Evolutionary conservation across 2,329 filamentous ascomycete genomes (phyloP).

Genomic region (Daldinia sp.): DNA sequence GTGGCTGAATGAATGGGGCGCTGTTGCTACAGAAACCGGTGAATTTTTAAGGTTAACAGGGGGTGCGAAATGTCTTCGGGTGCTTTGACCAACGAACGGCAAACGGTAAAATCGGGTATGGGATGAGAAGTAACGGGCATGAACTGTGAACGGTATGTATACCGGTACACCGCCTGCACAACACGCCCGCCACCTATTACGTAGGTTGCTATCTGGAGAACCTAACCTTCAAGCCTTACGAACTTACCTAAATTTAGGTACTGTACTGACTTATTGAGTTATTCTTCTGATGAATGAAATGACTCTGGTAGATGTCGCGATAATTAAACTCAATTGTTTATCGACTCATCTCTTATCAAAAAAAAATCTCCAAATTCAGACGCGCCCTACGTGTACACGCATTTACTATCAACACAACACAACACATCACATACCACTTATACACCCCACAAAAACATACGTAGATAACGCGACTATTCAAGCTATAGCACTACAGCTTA

Average conservation of each 20-base stretch:
- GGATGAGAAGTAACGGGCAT: slow-evolving; percentile 9
- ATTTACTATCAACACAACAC: slow-evolving; percentile 25
- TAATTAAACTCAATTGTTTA: slow-evolving; percentile 24
- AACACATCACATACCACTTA: slow-evolving; percentile 1
- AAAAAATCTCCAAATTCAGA: slow-evolving; percentile 15
- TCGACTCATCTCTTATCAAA: slow-evolving; percentile 5
- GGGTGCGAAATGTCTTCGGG: slow-evolving; percentile 15
- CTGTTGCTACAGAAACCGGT: slow-evolving; percentile 42
- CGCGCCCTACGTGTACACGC: slow-evolving; percentile 28
- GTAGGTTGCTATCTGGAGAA: slow-evolving; percentile 23
- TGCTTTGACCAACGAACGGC: slow-evolving; percentile 33
- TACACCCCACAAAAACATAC: slow-evolving; percentile 11
- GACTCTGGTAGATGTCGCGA: slow-evolving; percentile 10
- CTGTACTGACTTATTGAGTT: slow-evolving; percentile 20
- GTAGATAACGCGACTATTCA: slow-evolving; percentile 29
- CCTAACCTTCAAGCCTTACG: slow-evolving; percentile 16
- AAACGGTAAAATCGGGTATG: slow-evolving; percentile 12
- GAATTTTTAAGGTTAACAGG: slow-evolving; percentile 10
- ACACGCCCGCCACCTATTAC: slow-evolving; percentile 33
- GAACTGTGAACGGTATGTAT: slow-evolving; percentile 3
- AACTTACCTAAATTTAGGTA: slow-evolving; percentile 8
- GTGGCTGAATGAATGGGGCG: not conserved
- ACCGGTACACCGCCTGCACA: slow-evolving; percentile 40
- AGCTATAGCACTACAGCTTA: slow-evolving; percentile 1
- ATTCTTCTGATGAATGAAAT: slow-evolving; percentile 21